phyloP scores from a whole-genome alignment of 2,329 filamentous ascomycete genomes.

The Verticillium longisporum region DNA sequence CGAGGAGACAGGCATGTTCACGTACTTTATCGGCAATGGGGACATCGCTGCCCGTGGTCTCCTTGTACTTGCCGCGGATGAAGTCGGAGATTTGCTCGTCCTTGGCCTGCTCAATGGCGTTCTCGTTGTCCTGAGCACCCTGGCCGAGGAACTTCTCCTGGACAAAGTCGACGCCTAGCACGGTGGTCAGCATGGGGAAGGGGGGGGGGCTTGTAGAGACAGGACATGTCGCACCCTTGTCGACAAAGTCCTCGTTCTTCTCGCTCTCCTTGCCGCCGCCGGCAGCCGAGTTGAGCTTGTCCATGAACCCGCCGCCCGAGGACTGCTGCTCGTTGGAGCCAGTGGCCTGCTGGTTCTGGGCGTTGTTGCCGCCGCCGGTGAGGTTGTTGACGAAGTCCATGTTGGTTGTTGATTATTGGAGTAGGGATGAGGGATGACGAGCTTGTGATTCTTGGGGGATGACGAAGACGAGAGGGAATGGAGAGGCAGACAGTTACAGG shows the following conservation, averaged over 20 bases:
- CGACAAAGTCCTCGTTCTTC: constrained; percentile 76
- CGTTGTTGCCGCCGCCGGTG: constrained; percentile 31
- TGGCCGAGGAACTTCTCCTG: constrained; percentile 69
- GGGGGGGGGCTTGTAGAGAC: no score
- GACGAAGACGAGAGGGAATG: background rate
- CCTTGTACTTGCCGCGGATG: constrained; percentile 66
- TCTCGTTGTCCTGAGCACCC: constrained; percentile 66
- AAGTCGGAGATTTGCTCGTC: constrained; percentile 72
- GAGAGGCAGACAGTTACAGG: background rate
- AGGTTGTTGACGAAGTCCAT: constrained; percentile 53
- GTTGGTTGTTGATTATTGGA: background rate
- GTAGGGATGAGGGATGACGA: no score
- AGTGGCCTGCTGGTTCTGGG: constrained; percentile 20
- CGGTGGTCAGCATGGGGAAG: background rate
- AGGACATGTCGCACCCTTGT: constrained; percentile 55
- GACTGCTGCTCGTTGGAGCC: constrained; percentile 25
- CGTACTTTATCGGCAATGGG: constrained; percentile 60
- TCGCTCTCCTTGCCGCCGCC: constrained; percentile 69
- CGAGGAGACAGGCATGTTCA: background rate
- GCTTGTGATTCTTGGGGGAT: background rate
- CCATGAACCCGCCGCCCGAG: constrained; percentile 47
- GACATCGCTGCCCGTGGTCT: constrained; percentile 58
- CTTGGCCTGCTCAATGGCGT: constrained; percentile 73
- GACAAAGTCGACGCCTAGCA: constrained; percentile 64
- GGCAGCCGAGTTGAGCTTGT: constrained; percentile 64